Evolutionary conservation across 208 protist species (phyloP).

Genomic region (Vickermania ingenoplastis): DNA sequence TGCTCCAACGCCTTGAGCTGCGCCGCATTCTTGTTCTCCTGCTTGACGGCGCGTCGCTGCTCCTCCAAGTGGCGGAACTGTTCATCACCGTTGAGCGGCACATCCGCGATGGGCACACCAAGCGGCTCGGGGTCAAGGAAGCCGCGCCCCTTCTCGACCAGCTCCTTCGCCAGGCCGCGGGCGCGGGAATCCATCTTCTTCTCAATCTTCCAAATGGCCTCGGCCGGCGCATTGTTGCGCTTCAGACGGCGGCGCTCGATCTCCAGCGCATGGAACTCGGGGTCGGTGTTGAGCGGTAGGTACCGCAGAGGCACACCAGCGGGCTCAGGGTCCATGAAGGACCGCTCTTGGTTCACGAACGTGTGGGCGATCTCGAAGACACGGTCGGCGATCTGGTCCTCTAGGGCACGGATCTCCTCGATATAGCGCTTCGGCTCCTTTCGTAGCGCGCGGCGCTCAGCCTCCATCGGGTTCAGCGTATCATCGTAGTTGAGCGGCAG

Average conservation of each 20-base stretch:
- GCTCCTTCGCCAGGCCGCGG: slow-evolving; percentile 52
- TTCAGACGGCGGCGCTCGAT: slow-evolving; percentile 24
- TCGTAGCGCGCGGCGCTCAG: slow-evolving; percentile 31
- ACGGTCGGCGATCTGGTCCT: slow-evolving; percentile 57
- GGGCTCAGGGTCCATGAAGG: slow-evolving; percentile 67
- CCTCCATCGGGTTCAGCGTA: slow-evolving; percentile 61
- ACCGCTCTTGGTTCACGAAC: slow-evolving; percentile 59
- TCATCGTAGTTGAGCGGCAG: slow-evolving; percentile 65
- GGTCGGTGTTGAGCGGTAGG: slow-evolving; percentile 55
- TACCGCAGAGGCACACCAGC: slow-evolving; percentile 66
- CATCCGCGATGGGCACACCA: slow-evolving; percentile 53
- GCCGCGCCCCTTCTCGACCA: slow-evolving; percentile 45
- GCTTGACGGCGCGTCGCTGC: slow-evolving; percentile 40
- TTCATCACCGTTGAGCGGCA: slow-evolving; percentile 58
- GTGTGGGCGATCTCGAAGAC: slow-evolving; percentile 52
- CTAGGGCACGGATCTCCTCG: slow-evolving; percentile 34
- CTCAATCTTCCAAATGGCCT: slow-evolving; percentile 31
- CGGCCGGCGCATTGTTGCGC: slow-evolving; percentile 13
- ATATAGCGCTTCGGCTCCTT: slow-evolving; percentile 38
- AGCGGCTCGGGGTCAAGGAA: slow-evolving; percentile 58
- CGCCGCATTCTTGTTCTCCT: slow-evolving; percentile 23
- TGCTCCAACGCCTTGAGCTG: slow-evolving; percentile 39
- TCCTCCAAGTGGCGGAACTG: slow-evolving; percentile 65
- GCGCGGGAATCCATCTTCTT: slow-evolving; percentile 55
- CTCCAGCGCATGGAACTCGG: slow-evolving; percentile 62